phyloP scores from a whole-genome alignment of 1,284 basidiomycete species.

The Filobasidium uniguttulatum region DNA sequence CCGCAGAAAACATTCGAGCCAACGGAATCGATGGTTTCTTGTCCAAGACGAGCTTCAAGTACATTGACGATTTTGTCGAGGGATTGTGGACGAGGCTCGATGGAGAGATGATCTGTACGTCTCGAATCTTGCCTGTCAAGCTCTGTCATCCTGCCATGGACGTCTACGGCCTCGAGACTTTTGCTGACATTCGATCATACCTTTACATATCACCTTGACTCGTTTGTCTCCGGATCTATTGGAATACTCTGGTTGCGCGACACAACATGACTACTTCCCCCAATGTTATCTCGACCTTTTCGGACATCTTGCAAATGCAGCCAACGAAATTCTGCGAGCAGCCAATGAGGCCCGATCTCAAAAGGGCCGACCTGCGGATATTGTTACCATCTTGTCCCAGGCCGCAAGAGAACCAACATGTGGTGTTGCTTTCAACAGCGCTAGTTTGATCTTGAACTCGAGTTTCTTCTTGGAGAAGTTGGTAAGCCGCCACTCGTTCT shows the following conservation, averaged over 20 bases:
- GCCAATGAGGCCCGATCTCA: neutral
- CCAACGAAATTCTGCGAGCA: neutral
- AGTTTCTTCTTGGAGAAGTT: slow-evolving; percentile 81
- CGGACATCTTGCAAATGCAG: no score
- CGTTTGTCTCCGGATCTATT: no score
- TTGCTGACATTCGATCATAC: no score
- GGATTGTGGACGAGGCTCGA: slow-evolving; percentile 33
- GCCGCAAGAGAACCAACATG: slow-evolving; percentile 50
- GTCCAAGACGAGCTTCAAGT: slow-evolving; percentile 7
- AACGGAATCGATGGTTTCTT: neutral
- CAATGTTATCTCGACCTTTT: no score
- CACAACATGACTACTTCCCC: no score
- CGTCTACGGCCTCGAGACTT: no score
- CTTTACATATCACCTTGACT: no score
- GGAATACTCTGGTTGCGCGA: no score
- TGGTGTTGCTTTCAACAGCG: slow-evolving; percentile 76
- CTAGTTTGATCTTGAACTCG: slow-evolving; percentile 85
- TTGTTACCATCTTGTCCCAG: slow-evolving; percentile 48
- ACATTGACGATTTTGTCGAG: slow-evolving; percentile 29
- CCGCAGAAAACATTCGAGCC: neutral
- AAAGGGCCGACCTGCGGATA: slow-evolving; percentile 31
- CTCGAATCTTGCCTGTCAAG: no score
- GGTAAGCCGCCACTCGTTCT: slow-evolving; percentile 42
- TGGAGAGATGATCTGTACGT: slow-evolving; percentile 33
- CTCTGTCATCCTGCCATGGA: no score